Evolutionary conservation across 2,329 filamentous ascomycete species (phyloP), one percentile per base, ranked within the genome.

Genomic region (Pyricularia grisea): DNA sequence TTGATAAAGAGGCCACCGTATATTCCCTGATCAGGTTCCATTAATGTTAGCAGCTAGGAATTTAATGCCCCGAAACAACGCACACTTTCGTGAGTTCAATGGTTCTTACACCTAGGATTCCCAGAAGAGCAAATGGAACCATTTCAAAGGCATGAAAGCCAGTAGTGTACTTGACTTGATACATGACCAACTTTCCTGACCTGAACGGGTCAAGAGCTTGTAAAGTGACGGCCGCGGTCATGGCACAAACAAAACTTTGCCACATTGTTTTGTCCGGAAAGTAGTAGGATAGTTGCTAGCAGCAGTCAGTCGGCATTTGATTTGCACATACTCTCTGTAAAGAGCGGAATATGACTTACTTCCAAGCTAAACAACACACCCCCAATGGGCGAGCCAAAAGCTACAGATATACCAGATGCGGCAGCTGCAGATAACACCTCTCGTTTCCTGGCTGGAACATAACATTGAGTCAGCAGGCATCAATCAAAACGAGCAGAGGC

Each of bases 181-280:
- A 99, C 68, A 98, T 82, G 65, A 98, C 95, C 68, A 98, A 90
- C 78, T 99, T 96, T 68, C 94, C 95, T 1, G 94, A 97, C 68
- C 95, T 88, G 77, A 98, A 97, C 4, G 95, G 95, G 77, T 99
- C 95, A 71, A 97, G 87, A 5, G 92, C 92, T 78, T 98, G 94
- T 4, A 99, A 84, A 17, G 93, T 93, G 55, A 98, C 92, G 23
- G 95, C 94, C 20, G 94, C 95, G n/a, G 97, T 92, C 94, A 98
- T 98, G 77, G 95, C 95, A 75, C 95, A 98, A 60, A 99, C 95
- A 76, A 99, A 99, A 75, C 93, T 97, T 78, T 97, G 95, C 95
- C 95, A 99, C 95, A 99, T 98, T 11, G 95, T 98, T 79, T 98
- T 98, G 80, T 98, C 94, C 0, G 95, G 94, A 74, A 98, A 98